These are phyloP conservation scores for Hyaloscypha hepaticicola DNA, from an alignment of 495 filamentous ascomycete species.

Conservation along the genomic window DNA sequence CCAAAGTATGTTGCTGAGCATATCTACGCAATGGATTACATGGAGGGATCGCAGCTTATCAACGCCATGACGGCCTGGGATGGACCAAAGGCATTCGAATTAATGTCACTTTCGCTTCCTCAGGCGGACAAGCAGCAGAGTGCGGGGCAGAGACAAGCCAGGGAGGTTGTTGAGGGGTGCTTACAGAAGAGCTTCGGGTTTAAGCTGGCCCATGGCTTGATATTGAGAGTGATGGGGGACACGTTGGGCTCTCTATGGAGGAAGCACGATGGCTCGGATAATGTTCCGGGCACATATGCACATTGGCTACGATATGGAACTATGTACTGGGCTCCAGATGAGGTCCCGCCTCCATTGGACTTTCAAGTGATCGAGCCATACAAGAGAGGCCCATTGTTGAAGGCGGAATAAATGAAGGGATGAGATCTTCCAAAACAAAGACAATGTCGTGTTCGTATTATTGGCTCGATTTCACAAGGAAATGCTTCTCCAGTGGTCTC, in stretches of 20 bases:
- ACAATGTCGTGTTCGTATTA: too few species aligned
- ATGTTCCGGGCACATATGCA: slow-evolving; percentile 45
- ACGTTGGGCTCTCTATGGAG: slow-evolving; percentile 50
- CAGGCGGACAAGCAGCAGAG: slow-evolving; percentile 43
- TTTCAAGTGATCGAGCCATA: slow-evolving; percentile 39
- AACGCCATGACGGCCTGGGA: slow-evolving; percentile 52
- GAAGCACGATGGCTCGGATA: slow-evolving; percentile 44
- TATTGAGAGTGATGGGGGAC: slow-evolving; percentile 42
- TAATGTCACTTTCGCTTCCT: slow-evolving; percentile 51
- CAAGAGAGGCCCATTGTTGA: slow-evolving; percentile 41
- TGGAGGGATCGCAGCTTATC: slow-evolving; percentile 49
- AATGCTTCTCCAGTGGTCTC: too few species aligned
- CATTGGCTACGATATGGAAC: slow-evolving; percentile 46
- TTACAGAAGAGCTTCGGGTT: slow-evolving; percentile 48
- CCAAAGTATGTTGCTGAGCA: slow-evolving; percentile 47
- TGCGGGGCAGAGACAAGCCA: slow-evolving; percentile 46
- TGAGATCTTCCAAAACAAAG: too few species aligned
- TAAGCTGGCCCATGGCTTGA: slow-evolving; percentile 54
- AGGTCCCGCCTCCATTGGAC: slow-evolving; percentile 35
- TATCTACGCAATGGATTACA: slow-evolving; percentile 49
- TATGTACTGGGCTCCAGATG: slow-evolving; percentile 40
- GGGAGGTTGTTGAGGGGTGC: slow-evolving; percentile 51
- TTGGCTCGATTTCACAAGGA: too few species aligned
- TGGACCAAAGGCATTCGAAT: slow-evolving; percentile 46
- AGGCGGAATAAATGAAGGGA: slow-evolving; percentile 28